A percentile compares a stretch with the other conserved stretches of the same genome.
phyloP scores from a whole-genome alignment of 371 early-diverging fungal species.

The Actinomortierella wolfii region DNA sequence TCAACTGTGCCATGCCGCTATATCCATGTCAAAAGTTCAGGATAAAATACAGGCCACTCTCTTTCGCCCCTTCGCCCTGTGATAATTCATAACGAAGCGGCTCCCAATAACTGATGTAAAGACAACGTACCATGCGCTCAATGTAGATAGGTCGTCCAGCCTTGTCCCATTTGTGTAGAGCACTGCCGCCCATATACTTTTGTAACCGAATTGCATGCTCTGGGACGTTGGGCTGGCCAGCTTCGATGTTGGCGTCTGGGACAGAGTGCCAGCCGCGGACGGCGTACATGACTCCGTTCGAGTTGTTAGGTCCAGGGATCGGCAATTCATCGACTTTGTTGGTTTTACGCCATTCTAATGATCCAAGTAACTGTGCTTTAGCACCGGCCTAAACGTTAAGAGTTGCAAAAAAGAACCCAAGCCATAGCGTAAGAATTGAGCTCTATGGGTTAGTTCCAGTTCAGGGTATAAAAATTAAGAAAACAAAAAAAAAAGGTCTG shows the following conservation, averaged over 20 bases:
- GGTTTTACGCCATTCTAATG: constrained; percentile 71
- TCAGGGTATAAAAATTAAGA: too few relatives aligned
- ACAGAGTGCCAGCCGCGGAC: constrained; percentile 72
- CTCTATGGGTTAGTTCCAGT: too few relatives aligned
- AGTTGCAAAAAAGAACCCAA: neutral
- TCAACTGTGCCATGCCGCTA: too few relatives aligned
- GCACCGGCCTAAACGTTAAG: constrained; percentile 57
- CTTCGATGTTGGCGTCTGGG: constrained; percentile 70
- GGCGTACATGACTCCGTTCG: constrained; percentile 70
- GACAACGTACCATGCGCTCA: constrained; percentile 68
- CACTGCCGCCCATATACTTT: constrained; percentile 78
- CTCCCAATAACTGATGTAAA: too few relatives aligned
- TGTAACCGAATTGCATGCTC: constrained; percentile 70
- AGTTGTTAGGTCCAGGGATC: constrained; percentile 65
- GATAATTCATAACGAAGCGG: too few relatives aligned
- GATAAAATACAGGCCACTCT: too few relatives aligned
- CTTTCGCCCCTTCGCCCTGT: too few relatives aligned
- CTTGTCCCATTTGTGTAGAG: constrained; percentile 83
- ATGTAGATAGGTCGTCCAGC: constrained; percentile 83
- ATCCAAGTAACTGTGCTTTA: constrained; percentile 67
- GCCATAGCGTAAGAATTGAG: too few relatives aligned
- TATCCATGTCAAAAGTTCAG: too few relatives aligned
- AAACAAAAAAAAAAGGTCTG: too few relatives aligned
- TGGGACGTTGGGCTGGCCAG: constrained; percentile 63
- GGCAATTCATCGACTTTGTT: constrained; percentile 73